These are phyloP conservation scores for Scedosporium boydii DNA, from an alignment of 2,329 filamentous ascomycete genomes.

Conservation along the genomic window DNA sequence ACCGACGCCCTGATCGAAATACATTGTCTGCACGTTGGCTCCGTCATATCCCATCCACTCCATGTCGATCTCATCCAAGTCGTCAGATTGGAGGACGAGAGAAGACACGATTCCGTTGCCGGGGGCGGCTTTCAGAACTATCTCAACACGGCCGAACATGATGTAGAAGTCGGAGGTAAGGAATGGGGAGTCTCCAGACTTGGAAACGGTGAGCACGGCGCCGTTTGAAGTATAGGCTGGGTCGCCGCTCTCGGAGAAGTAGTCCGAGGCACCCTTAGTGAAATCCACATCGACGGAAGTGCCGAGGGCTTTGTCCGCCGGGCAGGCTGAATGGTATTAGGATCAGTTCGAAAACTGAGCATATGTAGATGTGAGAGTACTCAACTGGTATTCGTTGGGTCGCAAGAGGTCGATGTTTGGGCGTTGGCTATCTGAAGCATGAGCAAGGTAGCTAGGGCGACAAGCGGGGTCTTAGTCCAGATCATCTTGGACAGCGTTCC, in stretches of 20 bases:
- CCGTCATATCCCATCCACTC: conserved; percentile 65
- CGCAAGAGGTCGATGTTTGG: too few relatives aligned
- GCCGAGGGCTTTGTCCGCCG: conserved; percentile 63
- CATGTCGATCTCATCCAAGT: conserved; percentile 83
- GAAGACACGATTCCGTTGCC: conserved; percentile 72
- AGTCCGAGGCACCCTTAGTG: conserved; percentile 59
- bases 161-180: conserved; percentile 74
- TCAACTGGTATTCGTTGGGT: too few relatives aligned
- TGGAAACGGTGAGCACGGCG: conserved; percentile 61
- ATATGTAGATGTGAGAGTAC: too few relatives aligned
- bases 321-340: conserved; percentile 48
- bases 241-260: conserved; percentile 51
- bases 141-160: conserved; percentile 73
- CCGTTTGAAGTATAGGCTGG: conserved; percentile 50
- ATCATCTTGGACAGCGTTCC: too few relatives aligned
- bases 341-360: too few relatives aligned
- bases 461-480: too few relatives aligned
- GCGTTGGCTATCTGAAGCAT: too few relatives aligned
- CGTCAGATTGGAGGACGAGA: conserved; percentile 74
- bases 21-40: conserved; percentile 61
- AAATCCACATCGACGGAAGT: conserved; percentile 54
- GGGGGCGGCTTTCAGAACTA: conserved; percentile 64
- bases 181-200: conserved; percentile 67
- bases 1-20: conserved; percentile 63
- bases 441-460: too few relatives aligned